A percentile compares a stretch with the other conserved stretches of the same genome.
Evolutionary conservation across 2,329 filamentous ascomycete genomes (phyloP).

Genomic region (Colletotrichum magnum): DNA sequence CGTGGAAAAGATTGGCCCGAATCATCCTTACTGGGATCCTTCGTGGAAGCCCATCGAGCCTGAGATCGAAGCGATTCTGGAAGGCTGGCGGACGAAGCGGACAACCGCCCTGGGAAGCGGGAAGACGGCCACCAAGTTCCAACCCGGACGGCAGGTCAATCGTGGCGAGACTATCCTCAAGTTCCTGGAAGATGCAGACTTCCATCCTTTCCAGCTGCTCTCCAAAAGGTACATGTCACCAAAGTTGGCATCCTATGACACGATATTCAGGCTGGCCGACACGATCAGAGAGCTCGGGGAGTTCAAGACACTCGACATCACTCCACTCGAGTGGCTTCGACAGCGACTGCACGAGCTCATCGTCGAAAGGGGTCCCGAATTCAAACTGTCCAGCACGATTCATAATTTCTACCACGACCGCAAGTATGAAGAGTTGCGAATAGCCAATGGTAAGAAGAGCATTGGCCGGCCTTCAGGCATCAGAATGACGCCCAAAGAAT

Average conservation of each 20-base stretch:
- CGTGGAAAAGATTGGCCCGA: constrained; percentile 63
- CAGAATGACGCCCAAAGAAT: constrained; percentile 50
- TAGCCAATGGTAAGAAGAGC: constrained; percentile 69
- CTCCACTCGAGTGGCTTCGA: constrained; percentile 69
- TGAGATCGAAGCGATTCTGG: constrained; percentile 59
- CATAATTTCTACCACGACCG: constrained; percentile 70
- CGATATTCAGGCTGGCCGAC: constrained; percentile 68
- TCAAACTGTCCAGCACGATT: constrained; percentile 65
- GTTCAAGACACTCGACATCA: constrained; percentile 64
- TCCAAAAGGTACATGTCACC: constrained; percentile 65
- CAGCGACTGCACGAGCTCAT: constrained; percentile 69
- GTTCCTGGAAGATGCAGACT: constrained; percentile 64
- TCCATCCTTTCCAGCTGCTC: constrained; percentile 71
- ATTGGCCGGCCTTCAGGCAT: constrained; percentile 69
- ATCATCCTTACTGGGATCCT: constrained; percentile 69
- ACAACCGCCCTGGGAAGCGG: constrained; percentile 54
- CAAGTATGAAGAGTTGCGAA: constrained; percentile 63
- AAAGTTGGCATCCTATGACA: constrained; percentile 67
- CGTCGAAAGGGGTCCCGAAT: constrained; percentile 57
- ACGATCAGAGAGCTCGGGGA: constrained; percentile 67
- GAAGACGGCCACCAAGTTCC: constrained; percentile 60
- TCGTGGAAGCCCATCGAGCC: constrained; percentile 64
- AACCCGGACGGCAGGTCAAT: constrained; percentile 70
- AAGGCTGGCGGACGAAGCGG: constrained; percentile 64
- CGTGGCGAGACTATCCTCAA: constrained; percentile 67